Evolutionary conservation across 495 filamentous ascomycete genomes (phyloP).

Genomic region (Talaromyces adpressus): DNA sequence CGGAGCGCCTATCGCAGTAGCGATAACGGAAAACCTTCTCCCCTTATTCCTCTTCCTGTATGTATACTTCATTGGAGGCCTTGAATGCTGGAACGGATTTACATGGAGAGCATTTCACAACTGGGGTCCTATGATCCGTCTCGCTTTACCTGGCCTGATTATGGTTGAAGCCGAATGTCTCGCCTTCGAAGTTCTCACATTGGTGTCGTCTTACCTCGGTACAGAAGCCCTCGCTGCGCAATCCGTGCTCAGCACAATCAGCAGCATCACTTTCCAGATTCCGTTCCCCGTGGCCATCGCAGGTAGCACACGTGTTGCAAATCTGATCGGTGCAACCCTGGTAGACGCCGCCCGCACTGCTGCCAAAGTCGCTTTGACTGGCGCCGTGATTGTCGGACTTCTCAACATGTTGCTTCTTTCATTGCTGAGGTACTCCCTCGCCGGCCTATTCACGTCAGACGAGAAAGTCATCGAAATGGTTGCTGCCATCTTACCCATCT

Average conservation of each 20-base stretch:
- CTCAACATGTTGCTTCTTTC: slow-evolving; percentile 68
- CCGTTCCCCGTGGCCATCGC: slow-evolving; percentile 61
- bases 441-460: slow-evolving; percentile 73
- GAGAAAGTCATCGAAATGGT: slow-evolving; percentile 70
- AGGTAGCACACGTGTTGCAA: slow-evolving; percentile 56
- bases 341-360: slow-evolving; percentile 63
- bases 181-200: slow-evolving; percentile 73
- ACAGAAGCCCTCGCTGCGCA: slow-evolving; percentile 65
- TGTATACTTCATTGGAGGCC: slow-evolving; percentile 47
- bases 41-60: slow-evolving; percentile 70
- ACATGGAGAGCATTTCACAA: slow-evolving; percentile 61
- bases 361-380: slow-evolving; percentile 60
- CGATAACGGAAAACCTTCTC: slow-evolving; percentile 74
- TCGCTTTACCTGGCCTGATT: slow-evolving; percentile 77
- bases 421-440: slow-evolving; percentile 58
- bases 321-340: slow-evolving; percentile 62
- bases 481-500: slow-evolving; percentile 64
- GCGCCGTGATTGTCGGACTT: slow-evolving; percentile 60
- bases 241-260: slow-evolving; percentile 54
- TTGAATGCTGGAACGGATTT: slow-evolving; percentile 77
- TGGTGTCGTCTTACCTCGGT: slow-evolving; percentile 63
- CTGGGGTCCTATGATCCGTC: slow-evolving; percentile 80
- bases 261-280: slow-evolving; percentile 57
- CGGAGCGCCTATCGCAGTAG: slow-evolving; percentile 79
- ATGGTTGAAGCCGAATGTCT: slow-evolving; percentile 93